Base-by-base conservation (phyloP, 345 rosid genomes). In the Pugionium cornutum region DNA sequence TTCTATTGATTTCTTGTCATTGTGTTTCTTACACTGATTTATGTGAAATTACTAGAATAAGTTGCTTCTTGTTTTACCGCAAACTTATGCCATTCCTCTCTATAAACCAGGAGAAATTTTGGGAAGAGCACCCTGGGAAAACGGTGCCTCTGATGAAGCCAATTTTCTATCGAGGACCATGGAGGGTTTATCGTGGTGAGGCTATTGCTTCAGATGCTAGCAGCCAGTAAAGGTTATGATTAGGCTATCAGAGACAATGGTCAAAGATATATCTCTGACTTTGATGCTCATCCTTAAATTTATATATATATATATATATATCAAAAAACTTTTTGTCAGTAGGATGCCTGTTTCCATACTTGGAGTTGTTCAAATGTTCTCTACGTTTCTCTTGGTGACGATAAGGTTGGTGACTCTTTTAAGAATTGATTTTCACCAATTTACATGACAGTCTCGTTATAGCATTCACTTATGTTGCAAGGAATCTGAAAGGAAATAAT, bases 101-200 rank as follows among this genome's bases (percentile, higher is more conserved):
- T 72, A 37, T 73, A 2, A 49, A 70, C 18, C 85, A 88, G 95
- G 98, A 87, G 78, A 87, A 81, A 51, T 89, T 84, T 79, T 91
- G 95, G 96, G 95, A 89, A 79, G 98, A 85, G 52, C 96, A 85
- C 35, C 96, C 95, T 4, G 95, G 98, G 6, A 78, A 91, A 72
- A 80, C 71, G 1, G 96, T 91, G 73, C 98, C 92, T 29, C 79
- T 91, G 3, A 83, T 89, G 96, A 77, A 73, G 75, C 95, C 98
- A 31, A 57, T 69, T 67, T 91, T 83, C 68, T 89, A 91, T 53
- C 52, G 53, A 52, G 92, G 95, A 53, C 98, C 98, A 27, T 89
- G 98, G 98, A 87, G 63, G 75, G 90, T 91, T 39, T 60, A 76
- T 55, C 79, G 82, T 58, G 98, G 98, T 44, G 86, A 85, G 58